Conservation (phyloP, 352 stramenopile genomes). For the Hyaloperonospora brassicae region DNA sequence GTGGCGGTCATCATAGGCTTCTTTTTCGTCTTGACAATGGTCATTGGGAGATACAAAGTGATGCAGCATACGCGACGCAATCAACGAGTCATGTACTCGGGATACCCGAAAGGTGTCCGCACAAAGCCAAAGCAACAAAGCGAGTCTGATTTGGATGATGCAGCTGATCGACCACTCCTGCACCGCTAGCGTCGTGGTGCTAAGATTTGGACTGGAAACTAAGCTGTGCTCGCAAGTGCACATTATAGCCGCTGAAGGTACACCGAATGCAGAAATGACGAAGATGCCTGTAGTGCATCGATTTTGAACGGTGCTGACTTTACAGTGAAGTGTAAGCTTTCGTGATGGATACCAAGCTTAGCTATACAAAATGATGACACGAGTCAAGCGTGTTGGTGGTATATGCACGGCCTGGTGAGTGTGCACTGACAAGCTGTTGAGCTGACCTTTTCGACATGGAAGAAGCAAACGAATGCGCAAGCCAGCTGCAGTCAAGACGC, state of each 20-base stretch:
- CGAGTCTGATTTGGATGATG: not conserved
- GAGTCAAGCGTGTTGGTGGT: too few relatives aligned
- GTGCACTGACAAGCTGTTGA: too few relatives aligned
- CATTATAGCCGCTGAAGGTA: too few relatives aligned
- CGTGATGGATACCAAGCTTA: too few relatives aligned
- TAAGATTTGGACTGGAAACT: constrained; percentile 6
- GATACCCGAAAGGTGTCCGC: constrained; percentile 24
- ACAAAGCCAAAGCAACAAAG: constrained; percentile 12
- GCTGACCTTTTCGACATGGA: too few relatives aligned
- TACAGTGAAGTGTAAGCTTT: too few relatives aligned
- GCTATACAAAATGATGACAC: too few relatives aligned
- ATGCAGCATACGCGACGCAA: constrained; percentile 17
- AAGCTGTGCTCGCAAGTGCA: not conserved
- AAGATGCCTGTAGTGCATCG: too few relatives aligned
- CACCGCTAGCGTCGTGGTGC: constrained; percentile 7
- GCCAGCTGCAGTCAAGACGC: too few relatives aligned
- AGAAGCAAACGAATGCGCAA: too few relatives aligned
- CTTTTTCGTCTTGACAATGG: constrained; percentile 21
- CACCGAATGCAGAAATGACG: not conserved
- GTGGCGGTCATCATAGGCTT: constrained; percentile 22
- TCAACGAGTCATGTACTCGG: constrained; percentile 25
- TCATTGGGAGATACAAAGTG: constrained; percentile 18
- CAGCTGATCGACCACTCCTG: not conserved
- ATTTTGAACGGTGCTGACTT: too few relatives aligned
- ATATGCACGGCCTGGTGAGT: too few relatives aligned